Evolutionary conservation across 2,329 filamentous ascomycete species (phyloP).

Genomic region (Apiospora koreana): DNA sequence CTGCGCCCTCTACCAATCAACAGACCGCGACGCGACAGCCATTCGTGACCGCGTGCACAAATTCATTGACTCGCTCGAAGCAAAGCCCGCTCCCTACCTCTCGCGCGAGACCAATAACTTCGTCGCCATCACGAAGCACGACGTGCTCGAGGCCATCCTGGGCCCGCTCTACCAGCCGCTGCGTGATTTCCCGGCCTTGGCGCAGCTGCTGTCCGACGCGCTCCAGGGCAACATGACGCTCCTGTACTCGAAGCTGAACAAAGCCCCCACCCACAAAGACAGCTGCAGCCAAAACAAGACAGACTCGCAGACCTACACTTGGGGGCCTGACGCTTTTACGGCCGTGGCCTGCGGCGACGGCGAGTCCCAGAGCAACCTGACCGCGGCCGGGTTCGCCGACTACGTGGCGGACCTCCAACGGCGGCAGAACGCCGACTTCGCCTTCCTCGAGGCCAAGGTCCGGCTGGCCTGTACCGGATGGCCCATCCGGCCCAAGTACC

Average conservation of each 20-base stretch:
- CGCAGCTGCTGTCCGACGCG: constrained; percentile 24
- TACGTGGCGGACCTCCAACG: constrained; percentile 30
- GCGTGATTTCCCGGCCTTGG: constrained; percentile 16
- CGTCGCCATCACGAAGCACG: constrained; percentile 32
- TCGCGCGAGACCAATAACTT: constrained; percentile 22
- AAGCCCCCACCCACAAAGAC: neutral
- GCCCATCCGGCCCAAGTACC: constrained; percentile 38
- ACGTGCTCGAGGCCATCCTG: constrained; percentile 31
- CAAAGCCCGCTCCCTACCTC: constrained; percentile 25
- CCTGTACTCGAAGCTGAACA: constrained; percentile 9
- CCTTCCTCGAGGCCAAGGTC: constrained; percentile 33
- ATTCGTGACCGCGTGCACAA: constrained; percentile 34
- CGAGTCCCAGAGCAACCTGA: constrained; percentile 22
- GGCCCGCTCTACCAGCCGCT: constrained; percentile 33
- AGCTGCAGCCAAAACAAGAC: constrained; percentile 11
- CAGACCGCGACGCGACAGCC: constrained; percentile 29
- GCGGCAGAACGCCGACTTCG: constrained; percentile 34
- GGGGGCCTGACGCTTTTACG: constrained; percentile 22
- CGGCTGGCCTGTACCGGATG: constrained; percentile 43
- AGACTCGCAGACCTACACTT: neutral
- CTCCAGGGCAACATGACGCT: constrained; percentile 31
- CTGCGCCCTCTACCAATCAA: constrained; percentile 30
- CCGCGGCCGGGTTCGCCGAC: constrained; percentile 26
- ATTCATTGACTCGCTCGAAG: constrained; percentile 32
- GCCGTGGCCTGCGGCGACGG: constrained; percentile 40